Conservation (phyloP, 2,329 filamentous ascomycete species). For the Periconia digitata region DNA sequence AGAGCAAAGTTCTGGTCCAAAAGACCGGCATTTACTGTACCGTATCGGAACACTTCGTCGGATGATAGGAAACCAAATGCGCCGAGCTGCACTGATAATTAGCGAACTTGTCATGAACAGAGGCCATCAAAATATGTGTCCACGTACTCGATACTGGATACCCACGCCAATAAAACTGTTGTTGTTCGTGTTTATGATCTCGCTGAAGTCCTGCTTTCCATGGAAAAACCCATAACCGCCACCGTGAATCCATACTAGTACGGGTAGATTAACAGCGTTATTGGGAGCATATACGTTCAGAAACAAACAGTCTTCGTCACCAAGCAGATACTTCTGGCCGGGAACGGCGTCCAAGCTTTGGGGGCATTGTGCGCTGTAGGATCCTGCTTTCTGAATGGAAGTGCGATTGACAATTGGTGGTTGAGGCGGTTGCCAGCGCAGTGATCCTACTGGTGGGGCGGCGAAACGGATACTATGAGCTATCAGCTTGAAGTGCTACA, state of each 20-base stretch:
- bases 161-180: constrained; percentile 52
- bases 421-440: constrained; percentile 22
- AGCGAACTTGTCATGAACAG: background rate
- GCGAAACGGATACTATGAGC: constrained; percentile 25
- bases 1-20: constrained; percentile 54
- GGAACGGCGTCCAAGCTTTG: constrained; percentile 12
- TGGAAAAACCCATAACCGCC: constrained; percentile 43
- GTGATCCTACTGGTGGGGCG: constrained; percentile 14
- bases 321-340: constrained; percentile 7
- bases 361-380: constrained; percentile 17
- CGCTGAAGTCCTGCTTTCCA: constrained; percentile 43
- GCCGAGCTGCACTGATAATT: constrained; percentile 36
- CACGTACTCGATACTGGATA: constrained; percentile 52
- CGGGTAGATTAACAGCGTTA: constrained; percentile 30
- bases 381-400: constrained; percentile 8
- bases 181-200: constrained; percentile 51
- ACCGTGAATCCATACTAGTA: constrained; percentile 35
- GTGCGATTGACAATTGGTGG: constrained; percentile 12
- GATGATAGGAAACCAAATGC: constrained; percentile 48
- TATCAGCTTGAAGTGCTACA: background rate
- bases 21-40: constrained; percentile 44
- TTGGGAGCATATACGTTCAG: constrained; percentile 39
- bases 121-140: too few relatives aligned
- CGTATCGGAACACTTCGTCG: constrained; percentile 38
- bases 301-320: constrained; percentile 42